Evolutionary conservation across 306 rosid species (phyloP), one percentile per base, ranked within the genome.

Genomic region (Trichosanthes truncata): DNA sequence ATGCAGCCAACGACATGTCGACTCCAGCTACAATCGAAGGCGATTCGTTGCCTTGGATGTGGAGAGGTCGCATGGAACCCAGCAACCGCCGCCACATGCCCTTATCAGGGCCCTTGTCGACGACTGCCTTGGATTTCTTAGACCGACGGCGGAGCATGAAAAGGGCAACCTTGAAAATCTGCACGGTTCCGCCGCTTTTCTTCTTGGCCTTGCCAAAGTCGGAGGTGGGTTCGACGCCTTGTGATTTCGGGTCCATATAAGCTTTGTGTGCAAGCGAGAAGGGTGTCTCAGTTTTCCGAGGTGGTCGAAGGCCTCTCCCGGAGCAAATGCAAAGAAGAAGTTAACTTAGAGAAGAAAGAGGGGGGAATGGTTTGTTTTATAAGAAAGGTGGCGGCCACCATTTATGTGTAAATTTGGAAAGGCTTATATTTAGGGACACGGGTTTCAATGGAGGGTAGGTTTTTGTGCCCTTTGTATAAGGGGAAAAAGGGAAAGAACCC

Each of bases 111-210:
- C 80, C 72, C 1, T 82, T 84, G 1, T 52, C 46, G 0, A 43
- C 71, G 9, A 74, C 0, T 3, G 71, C 2, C 56, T 85, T 90
- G 11, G 87, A 9, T 82, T 89, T 90, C 8, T 66, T 55, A 9
- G 90, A 79, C 7, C 7, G 73, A 55, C 87, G 85, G n/a, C 91
- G 81, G 75, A 91, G 78, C 89, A 81, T 75, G 61, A 84, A 82
- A 45, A 88, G 45, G 0, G 92, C 88, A 1, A 82, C 86, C 86
- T 67, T 83, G 18, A 92, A 4, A 43, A 83, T 33, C 0, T 78
- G 84, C 81, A 78, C 62, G 1, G 80, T 66, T 25, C 91, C 73
- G 0, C 81, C 69, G 3, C 9, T 71, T 49, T 67, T 85, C 52
- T 67, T 90, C 79, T 82, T 83, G 1, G 77, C 33, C 21, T 43